Conservation (phyloP, 177 flowering plant genomes). For the Vitis hybrid region DNA sequence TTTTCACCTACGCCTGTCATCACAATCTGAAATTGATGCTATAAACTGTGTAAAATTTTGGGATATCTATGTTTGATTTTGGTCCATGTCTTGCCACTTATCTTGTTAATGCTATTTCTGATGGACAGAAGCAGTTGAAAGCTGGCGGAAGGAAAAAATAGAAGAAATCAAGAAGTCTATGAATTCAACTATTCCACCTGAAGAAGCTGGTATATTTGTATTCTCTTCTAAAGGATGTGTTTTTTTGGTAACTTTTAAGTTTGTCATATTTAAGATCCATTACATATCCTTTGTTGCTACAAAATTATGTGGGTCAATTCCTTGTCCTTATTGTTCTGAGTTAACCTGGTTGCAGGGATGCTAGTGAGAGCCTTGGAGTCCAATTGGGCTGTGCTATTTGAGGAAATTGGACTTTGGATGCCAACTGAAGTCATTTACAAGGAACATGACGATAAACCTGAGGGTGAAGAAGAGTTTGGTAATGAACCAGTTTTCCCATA, state of each 20-base stretch:
- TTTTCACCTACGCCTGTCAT: too few species aligned
- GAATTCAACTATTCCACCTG: constrained; percentile 38
- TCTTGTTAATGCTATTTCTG: constrained; percentile 13
- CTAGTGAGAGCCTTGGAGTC: constrained; percentile 64
- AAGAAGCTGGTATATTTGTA: constrained; percentile 59
- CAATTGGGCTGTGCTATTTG: constrained; percentile 61
- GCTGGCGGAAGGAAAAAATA: constrained; percentile 76
- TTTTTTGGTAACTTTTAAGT: not conserved
- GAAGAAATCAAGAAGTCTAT: constrained; percentile 44
- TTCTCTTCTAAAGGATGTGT: not conserved
- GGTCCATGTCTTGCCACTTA: not conserved
- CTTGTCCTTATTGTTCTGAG: constrained; percentile 8
- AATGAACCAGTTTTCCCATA: constrained; percentile 12
- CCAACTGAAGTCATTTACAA: constrained; percentile 58
- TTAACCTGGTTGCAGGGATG: constrained; percentile 39
- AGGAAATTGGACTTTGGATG: constrained; percentile 87
- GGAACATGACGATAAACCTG: constrained; percentile 74
- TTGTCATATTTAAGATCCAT: not conserved
- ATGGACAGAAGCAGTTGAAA: constrained; percentile 78
- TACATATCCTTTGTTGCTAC: not conserved
- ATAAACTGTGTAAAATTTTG: not conserved
- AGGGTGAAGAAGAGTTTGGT: constrained; percentile 74
- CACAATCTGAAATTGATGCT: not conserved
- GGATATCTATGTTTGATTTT: not conserved
- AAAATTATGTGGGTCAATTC: not conserved